phyloP scores from a whole-genome alignment of 2,329 filamentous ascomycete genomes.

The Torrubiellomyces zombiae region DNA sequence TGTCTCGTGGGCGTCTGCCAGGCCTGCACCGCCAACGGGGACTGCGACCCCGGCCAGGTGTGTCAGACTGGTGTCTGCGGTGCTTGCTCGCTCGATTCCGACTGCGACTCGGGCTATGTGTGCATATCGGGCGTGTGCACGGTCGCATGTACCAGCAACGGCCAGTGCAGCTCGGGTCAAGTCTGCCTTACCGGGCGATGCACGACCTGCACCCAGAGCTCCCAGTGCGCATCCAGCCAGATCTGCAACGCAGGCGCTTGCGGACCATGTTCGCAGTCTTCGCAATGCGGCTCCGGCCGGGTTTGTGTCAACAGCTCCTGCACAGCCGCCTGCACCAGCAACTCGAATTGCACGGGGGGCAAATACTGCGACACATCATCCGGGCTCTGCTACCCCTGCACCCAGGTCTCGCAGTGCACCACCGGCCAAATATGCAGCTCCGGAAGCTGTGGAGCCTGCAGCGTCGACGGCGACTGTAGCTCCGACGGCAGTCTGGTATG shows the following conservation, averaged over 20 bases:
- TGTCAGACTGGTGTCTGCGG: neutral
- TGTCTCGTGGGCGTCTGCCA: neutral
- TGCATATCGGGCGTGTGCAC: neutral
- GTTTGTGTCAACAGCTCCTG: constrained; percentile 5
- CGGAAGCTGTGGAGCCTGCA: too few species aligned
- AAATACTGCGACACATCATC: too few species aligned
- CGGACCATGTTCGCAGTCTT: too few species aligned
- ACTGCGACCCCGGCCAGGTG: neutral
- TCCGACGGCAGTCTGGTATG: too few species aligned
- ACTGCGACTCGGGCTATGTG: neutral
- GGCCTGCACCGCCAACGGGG: neutral
- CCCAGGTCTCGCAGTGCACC: too few species aligned
- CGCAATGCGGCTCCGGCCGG: too few species aligned
- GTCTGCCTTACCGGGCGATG: constrained; percentile 1
- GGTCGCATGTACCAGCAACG: constrained; percentile 3
- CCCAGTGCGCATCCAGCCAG: constrained; percentile 4
- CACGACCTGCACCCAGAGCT: constrained; percentile 1
- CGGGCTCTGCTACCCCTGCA: too few species aligned
- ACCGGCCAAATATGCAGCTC: too few species aligned
- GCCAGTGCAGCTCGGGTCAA: constrained; percentile 2
- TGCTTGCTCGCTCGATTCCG: neutral
- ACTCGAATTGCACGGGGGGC: constrained; percentile 4
- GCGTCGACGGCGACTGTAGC: too few species aligned
- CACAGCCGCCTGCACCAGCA: constrained; percentile 5
- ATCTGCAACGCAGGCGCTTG: too few species aligned